Percentiles rank a stretch among this genome's conserved stretches.
Evolutionary conservation across 1,139 yeast species (phyloP).

Genomic region (Suhomyces ambrosiae): DNA sequence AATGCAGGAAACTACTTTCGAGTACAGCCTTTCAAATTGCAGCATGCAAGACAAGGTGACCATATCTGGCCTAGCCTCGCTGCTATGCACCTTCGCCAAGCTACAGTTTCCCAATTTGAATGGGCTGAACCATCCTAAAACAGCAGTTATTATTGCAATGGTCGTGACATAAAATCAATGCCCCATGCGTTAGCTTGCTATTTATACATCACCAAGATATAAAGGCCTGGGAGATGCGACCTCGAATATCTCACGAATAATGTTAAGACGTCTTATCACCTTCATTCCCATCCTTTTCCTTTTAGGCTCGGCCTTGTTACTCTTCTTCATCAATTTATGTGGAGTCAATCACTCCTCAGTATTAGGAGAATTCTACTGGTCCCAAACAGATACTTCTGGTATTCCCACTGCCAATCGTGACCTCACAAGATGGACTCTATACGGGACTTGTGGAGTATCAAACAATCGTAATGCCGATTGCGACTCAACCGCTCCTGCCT

Average conservation of each 20-base stretch:
- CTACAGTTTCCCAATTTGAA: background rate
- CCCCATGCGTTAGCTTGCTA: background rate
- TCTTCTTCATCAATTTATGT: slow-evolving; percentile 63
- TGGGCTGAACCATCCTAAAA: too few relatives aligned
- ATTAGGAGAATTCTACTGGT: slow-evolving; percentile 64
- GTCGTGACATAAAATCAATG: too few relatives aligned
- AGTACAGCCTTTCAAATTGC: too few relatives aligned
- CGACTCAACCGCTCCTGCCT: slow-evolving; percentile 53
- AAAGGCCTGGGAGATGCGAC: background rate
- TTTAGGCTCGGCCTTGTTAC: slow-evolving; percentile 50
- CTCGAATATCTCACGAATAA: slow-evolving; percentile 1
- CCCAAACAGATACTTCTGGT: slow-evolving; percentile 65
- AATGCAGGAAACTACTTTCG: too few relatives aligned
- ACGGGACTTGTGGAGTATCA: slow-evolving; percentile 57
- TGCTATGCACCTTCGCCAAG: background rate
- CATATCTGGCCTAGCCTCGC: too few relatives aligned
- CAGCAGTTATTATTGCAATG: too few relatives aligned
- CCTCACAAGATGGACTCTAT: slow-evolving; percentile 71
- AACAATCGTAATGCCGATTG: slow-evolving; percentile 47
- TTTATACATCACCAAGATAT: too few relatives aligned
- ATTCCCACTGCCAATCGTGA: slow-evolving; percentile 49
- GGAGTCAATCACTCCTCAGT: slow-evolving; percentile 55
- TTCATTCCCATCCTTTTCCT: slow-evolving; percentile 34
- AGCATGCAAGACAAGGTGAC: too few relatives aligned
- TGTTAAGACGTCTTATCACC: slow-evolving; percentile 21